Percentiles rank a stretch among this genome's conserved stretches.
These are phyloP conservation scores for Aspergillus affinis DNA, from an alignment of 495 filamentous ascomycete genomes.

Conservation along the genomic window DNA sequence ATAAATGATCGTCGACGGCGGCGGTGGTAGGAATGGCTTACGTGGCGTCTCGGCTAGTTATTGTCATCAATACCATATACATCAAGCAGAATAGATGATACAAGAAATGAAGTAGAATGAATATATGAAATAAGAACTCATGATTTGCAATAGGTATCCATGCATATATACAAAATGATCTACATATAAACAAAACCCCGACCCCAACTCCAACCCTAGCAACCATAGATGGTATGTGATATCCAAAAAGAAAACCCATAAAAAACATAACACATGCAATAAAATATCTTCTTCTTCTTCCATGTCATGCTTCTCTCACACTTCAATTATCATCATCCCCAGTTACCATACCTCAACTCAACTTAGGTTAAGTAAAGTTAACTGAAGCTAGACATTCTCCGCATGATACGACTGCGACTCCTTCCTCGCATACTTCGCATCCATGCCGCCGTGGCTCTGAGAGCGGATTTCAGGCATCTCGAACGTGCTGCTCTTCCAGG, in stretches of 20 bases:
- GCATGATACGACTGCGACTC: slow-evolving; percentile 27
- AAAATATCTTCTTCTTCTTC: no score
- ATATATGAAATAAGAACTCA: background rate
- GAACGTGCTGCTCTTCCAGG: slow-evolving; percentile 58
- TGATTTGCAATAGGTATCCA: background rate
- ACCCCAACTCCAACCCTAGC: background rate
- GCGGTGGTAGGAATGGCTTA: no score
- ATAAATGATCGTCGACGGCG: no score
- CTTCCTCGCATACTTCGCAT: slow-evolving; percentile 21
- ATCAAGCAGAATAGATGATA: no score
- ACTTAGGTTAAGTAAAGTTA: no score
- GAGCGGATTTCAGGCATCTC: slow-evolving; percentile 26
- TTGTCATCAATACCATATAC: no score
- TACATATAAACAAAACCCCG: background rate
- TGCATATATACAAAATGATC: background rate
- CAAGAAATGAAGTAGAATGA: no score
- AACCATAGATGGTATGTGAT: slow-evolving; percentile 10
- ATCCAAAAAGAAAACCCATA: slow-evolving; percentile 2
- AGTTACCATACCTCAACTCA: background rate
- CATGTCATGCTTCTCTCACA: no score
- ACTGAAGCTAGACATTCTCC: slow-evolving; percentile 37
- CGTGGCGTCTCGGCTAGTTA: no score
- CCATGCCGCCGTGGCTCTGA: background rate
- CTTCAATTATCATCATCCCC: no score
- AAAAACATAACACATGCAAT: background rate